Conservation (phyloP, 2,329 filamentous ascomycete genomes). For the Byssochlamys sp. region DNA sequence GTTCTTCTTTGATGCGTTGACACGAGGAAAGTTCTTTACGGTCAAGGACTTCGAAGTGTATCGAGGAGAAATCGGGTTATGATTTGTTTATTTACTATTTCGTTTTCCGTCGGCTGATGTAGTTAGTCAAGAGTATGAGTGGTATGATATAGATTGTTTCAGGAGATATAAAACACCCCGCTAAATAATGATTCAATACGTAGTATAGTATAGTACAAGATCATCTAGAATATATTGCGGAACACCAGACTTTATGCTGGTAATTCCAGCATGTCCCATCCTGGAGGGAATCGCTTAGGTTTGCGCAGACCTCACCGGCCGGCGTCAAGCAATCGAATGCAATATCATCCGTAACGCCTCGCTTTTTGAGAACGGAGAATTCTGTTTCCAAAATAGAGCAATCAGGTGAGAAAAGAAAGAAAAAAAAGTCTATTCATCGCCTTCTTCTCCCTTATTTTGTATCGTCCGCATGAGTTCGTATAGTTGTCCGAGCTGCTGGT, state of each 20-base stretch:
- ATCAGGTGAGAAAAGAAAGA: background rate
- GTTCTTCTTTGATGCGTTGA: background rate
- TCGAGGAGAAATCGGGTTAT: background rate
- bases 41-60: background rate
- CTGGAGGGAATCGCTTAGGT: no score
- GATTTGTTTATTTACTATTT: background rate
- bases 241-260: background rate
- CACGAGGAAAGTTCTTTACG: background rate
- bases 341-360: background rate
- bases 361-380: background rate
- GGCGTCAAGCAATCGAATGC: background rate
- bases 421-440: constrained; percentile 6
- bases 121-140: background rate
- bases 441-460: constrained; percentile 38
- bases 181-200: background rate
- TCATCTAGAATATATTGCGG: background rate
- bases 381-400: background rate
- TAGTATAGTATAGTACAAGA: background rate
- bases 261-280: background rate
- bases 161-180: background rate
- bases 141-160: background rate
- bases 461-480: constrained; percentile 91
- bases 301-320: background rate
- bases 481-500: constrained; percentile 85
- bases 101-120: background rate